Conservation (phyloP, 805 yeast genomes). For the Saccharomycopsis fodiens region DNA sequence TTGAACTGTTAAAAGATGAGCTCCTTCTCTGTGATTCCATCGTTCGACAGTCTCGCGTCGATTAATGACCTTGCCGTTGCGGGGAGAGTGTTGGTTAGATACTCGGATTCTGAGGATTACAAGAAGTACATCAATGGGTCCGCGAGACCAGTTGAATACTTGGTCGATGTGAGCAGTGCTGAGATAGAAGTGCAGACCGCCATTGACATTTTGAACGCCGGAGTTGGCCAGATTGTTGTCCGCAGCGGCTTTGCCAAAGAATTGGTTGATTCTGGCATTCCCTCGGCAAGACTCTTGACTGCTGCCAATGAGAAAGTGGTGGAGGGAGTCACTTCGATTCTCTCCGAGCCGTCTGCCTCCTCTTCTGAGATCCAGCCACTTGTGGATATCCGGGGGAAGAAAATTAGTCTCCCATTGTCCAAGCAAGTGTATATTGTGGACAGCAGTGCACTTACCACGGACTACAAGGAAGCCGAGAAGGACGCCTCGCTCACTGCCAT, state of each 20-base stretch:
- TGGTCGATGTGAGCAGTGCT: slow-evolving; percentile 16
- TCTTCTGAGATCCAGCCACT: slow-evolving; percentile 17
- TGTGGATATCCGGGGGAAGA: slow-evolving; percentile 19
- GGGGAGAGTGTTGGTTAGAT: slow-evolving; percentile 13
- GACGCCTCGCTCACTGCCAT: slow-evolving; percentile 28
- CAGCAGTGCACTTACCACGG: slow-evolving; percentile 13
- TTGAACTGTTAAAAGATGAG: no score
- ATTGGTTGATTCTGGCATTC: slow-evolving; percentile 42
- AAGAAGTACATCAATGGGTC: slow-evolving; percentile 17
- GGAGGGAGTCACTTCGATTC: slow-evolving; percentile 3
- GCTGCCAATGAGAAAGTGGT: slow-evolving; percentile 21
- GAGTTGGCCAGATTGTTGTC: slow-evolving; percentile 44
- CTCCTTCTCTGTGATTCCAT: slow-evolving; percentile 35
- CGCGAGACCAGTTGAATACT: slow-evolving; percentile 25
- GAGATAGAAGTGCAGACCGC: slow-evolving; percentile 33
- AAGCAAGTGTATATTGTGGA: slow-evolving; percentile 6
- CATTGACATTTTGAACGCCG: slow-evolving; percentile 51
- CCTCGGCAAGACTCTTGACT: slow-evolving; percentile 37
- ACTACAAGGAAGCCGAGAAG: slow-evolving; percentile 11
- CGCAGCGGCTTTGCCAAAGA: slow-evolving; percentile 26
- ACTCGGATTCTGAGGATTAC: neutral
- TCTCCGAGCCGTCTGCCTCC: slow-evolving; percentile 20
- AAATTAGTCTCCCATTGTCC: slow-evolving; percentile 21
- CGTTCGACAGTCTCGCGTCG: slow-evolving; percentile 20
- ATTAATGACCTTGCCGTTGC: slow-evolving; percentile 1